Evolutionary conservation across 176 grass and related monocot genomes (phyloP), one percentile per base, ranked within the genome.

Genomic region (Eragrostis nindensis): DNA sequence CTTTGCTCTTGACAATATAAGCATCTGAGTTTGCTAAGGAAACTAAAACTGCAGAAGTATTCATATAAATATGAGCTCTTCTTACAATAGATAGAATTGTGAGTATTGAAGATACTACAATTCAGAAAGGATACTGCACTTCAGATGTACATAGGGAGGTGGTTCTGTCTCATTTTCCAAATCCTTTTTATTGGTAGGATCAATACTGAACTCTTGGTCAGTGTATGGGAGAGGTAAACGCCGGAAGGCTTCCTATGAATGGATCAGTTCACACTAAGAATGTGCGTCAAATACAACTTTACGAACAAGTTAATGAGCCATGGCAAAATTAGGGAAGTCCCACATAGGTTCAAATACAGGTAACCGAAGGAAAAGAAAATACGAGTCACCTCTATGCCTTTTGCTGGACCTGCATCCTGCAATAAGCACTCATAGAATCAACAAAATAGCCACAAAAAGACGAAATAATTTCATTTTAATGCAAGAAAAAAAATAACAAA

Each of bases 1-100:
- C 70, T 82, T 95, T 98, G 54, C 80, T 89, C 89, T 97, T 97
- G 62, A 97, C 75, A 70, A 92, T 26, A 90, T 95, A 98, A 46
- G 91, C n/a, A 87, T 95, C 95, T 95, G 85, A 81, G 32, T 66
- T 59, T 45, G 71, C 76, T 81, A 41, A 85, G 65, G 71, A 71
- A 81, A 81, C 48, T 18, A 0, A 17, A 73, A 12, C 64, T 80
- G 48, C 71, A 73, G 22, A 77, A 72, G 39, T 38, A 46, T 8
- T 42, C 46, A 36, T 29, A 68, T 5, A 80, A 66, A 21, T 13
- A 56, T 56, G 59, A 40, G 52, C 32, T 56, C n/a, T 14, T 41
- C 22, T 22, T 16, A 64, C 55, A 30, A 12, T 53, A 42, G 19
- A 72, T 46, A 74, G 12, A 38, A 30, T 45, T 38, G 24, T 5